Percentiles rank a stretch among this genome's conserved stretches.
Conservation (phyloP, 176 grass and related monocot genomes). For the Triticum dicoccoides region DNA sequence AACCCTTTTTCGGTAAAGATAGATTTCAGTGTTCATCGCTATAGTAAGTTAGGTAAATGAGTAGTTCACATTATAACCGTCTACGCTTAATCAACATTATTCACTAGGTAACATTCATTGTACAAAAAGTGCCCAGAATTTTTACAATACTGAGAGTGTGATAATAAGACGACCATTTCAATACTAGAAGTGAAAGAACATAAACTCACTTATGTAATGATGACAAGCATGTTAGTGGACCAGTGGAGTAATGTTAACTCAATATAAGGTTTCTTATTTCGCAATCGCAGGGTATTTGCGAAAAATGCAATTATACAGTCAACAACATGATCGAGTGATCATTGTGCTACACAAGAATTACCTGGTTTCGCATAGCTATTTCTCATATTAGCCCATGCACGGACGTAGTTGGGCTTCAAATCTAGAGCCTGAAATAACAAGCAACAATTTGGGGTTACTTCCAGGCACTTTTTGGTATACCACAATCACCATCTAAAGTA, state of each 20-base stretch:
- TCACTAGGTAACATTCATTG: not conserved
- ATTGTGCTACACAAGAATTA: conserved; percentile 38
- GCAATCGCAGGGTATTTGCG: not conserved
- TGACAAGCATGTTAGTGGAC: not conserved
- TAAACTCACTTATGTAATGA: not conserved
- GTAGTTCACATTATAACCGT: not conserved
- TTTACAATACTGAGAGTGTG: not conserved
- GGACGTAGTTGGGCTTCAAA: conserved; percentile 97
- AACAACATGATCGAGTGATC: not conserved
- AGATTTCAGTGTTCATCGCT: not conserved
- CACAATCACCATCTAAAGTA: not conserved
- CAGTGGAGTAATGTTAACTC: not conserved
- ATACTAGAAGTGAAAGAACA: not conserved
- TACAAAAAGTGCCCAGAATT: not conserved
- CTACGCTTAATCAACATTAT: not conserved
- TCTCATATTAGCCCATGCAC: conserved; percentile 99
- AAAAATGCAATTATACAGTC: conserved; percentile 9
- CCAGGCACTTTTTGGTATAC: not conserved
- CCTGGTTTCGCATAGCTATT: conserved; percentile 98
- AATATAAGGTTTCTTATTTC: not conserved
- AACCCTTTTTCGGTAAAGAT: not conserved
- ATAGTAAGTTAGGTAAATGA: not conserved
- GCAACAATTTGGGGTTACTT: conserved; percentile 28
- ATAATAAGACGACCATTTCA: not conserved
- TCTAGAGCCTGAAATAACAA: conserved; percentile 73